Percentiles rank a stretch among this genome's conserved stretches.
These are phyloP conservation scores for Nakazawaea holstii DNA, from an alignment of 805 yeast genomes.

Conservation along the genomic window DNA sequence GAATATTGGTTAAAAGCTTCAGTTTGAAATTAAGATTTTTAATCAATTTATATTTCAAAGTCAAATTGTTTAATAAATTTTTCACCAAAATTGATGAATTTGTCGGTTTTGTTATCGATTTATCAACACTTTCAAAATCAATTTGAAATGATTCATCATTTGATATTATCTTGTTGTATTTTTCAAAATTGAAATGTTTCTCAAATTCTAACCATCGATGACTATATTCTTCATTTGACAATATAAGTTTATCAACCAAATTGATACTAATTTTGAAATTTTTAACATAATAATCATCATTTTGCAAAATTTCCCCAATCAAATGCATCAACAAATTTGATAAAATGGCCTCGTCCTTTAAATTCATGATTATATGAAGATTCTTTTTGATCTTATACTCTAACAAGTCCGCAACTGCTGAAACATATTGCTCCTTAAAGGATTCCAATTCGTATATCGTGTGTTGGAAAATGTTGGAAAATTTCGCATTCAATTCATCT, in stretches of 20 bases:
- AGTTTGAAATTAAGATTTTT: conserved; percentile 46
- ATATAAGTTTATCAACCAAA: conserved; percentile 23
- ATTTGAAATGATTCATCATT: conserved; percentile 47
- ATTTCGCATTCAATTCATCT: conserved; percentile 22
- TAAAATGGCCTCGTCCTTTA: conserved; percentile 33
- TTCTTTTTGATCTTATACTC: conserved; percentile 34
- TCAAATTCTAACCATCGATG: conserved; percentile 52
- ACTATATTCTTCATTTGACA: conserved; percentile 24
- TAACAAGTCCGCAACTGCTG: conserved; percentile 41
- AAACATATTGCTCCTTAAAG: conserved; percentile 33
- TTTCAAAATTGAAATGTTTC: conserved; percentile 39
- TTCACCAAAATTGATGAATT: conserved; percentile 53
- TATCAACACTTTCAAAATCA: conserved; percentile 48
- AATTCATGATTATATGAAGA: conserved; percentile 17
- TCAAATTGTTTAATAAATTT: conserved; percentile 52
- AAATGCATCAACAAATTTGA: conserved; percentile 41
- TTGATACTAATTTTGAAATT: conserved; percentile 30
- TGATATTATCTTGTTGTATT: conserved; percentile 48
- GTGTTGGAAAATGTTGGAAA: conserved; percentile 22
- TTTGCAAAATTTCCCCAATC: conserved; percentile 49
- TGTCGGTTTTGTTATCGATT: conserved; percentile 50
- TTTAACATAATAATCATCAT: conserved; percentile 45
- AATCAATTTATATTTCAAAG: conserved; percentile 47
- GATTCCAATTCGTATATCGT: conserved; percentile 14
- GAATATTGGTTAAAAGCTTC: conserved; percentile 52